phyloP scores from a whole-genome alignment of 495 filamentous ascomycete genomes.

The Penicillium manginii region DNA sequence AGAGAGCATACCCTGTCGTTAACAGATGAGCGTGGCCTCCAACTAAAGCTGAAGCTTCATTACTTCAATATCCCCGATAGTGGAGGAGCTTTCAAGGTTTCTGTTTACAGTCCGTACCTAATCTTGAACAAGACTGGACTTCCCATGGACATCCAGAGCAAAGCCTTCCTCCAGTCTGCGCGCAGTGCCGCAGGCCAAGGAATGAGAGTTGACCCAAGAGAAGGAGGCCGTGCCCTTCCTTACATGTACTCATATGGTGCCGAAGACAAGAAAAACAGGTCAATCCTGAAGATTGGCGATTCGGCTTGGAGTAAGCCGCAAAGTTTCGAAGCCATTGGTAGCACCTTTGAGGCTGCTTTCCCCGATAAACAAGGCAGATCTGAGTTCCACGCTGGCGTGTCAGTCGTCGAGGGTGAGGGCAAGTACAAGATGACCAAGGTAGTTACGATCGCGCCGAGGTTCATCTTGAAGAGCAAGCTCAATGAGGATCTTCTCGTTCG shows the following conservation, averaged over 20 bases:
- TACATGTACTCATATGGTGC: constrained; percentile 94
- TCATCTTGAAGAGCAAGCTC: constrained; percentile 91
- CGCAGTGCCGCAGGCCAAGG: constrained; percentile 81
- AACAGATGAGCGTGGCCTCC: constrained; percentile 79
- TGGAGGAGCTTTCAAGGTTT: constrained; percentile 94
- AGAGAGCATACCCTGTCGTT: constrained; percentile 79
- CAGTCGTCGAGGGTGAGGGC: constrained; percentile 86
- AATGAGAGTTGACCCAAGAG: constrained; percentile 54
- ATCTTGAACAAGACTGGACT: constrained; percentile 94
- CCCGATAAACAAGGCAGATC: constrained; percentile 69
- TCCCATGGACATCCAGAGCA: constrained; percentile 85
- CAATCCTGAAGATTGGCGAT: constrained; percentile 80
- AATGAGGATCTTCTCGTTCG: constrained; percentile 85
- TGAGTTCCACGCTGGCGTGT: constrained; percentile 89
- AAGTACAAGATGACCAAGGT: constrained; percentile 98
- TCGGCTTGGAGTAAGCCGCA: constrained; percentile 96
- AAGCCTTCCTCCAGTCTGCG: constrained; percentile 79
- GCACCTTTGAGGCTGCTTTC: constrained; percentile 81
- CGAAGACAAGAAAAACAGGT: constrained; percentile 88
- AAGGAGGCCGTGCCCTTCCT: constrained; percentile 66
- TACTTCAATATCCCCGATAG: constrained; percentile 92
- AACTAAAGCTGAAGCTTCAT: constrained; percentile 82
- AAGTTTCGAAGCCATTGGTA: constrained; percentile 98
- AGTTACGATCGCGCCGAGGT: constrained; percentile 89
- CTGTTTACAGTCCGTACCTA: constrained; percentile 90